Evolutionary conservation across 495 filamentous ascomycete species (phyloP).

Genomic region (Acidiella bohemica): DNA sequence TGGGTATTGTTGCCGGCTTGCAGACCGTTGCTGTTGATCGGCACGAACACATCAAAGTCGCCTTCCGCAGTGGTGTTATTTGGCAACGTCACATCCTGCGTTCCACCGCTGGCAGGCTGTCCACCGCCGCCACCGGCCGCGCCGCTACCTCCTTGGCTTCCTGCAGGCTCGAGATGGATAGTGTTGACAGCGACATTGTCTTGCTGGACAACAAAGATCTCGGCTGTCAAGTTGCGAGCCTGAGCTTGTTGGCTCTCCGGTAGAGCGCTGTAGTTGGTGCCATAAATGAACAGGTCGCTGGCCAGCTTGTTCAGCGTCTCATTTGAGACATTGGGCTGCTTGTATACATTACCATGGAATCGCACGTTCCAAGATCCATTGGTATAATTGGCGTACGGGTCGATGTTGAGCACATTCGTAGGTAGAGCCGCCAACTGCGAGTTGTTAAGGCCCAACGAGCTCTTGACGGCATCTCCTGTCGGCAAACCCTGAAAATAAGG

Average conservation of each 20-base stretch:
- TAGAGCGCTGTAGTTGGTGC: constrained; percentile 41
- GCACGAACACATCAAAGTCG: constrained; percentile 58
- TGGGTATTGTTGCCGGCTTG: constrained; percentile 43
- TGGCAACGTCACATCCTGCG: constrained; percentile 42
- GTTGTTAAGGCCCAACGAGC: constrained; percentile 44
- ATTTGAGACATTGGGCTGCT: constrained; percentile 52
- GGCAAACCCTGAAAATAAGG: constrained; percentile 57
- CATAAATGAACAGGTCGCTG: constrained; percentile 54
- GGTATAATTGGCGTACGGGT: constrained; percentile 74
- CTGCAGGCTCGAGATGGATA: constrained; percentile 46
- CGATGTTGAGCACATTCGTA: constrained; percentile 58
- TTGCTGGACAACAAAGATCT: constrained; percentile 62
- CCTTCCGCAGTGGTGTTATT: constrained; percentile 48
- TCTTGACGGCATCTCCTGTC: constrained; percentile 43
- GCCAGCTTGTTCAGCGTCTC: constrained; percentile 51
- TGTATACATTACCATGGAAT: constrained; percentile 69
- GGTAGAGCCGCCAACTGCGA: constrained; percentile 45
- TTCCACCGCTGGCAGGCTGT: constrained; percentile 40
- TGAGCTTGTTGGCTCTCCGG: constrained; percentile 45
- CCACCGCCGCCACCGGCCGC: constrained; percentile 40
- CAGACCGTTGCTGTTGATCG: constrained; percentile 36
- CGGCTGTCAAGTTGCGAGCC: constrained; percentile 57
- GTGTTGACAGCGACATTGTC: constrained; percentile 41
- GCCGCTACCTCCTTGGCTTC: constrained; percentile 35
- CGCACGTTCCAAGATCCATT: constrained; percentile 58